Conservation (phyloP, 2,329 filamentous ascomycete genomes). For the Claviceps africana region DNA sequence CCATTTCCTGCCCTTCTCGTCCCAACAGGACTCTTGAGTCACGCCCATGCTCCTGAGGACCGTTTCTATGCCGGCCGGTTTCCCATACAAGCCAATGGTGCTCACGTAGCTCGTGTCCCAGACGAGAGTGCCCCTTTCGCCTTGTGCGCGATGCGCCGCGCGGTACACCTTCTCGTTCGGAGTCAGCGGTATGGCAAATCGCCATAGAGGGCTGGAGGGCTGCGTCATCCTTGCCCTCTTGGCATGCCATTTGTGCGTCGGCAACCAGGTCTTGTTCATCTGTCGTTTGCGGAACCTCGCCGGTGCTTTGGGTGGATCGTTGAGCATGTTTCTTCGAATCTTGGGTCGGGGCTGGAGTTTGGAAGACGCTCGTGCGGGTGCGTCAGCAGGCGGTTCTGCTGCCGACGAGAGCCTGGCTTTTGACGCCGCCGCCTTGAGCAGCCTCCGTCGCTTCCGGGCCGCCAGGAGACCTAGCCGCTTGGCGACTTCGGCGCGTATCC, state of each 20-base stretch:
- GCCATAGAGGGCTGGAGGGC: conserved; percentile 69
- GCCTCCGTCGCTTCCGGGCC: conserved; percentile 37
- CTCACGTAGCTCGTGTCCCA: conserved; percentile 96
- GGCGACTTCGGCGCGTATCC: conserved; percentile 62
- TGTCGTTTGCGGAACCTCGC: conserved; percentile 75
- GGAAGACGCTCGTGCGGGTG: conserved; percentile 7
- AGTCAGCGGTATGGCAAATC: conserved; percentile 72
- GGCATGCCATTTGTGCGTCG: conserved; percentile 86
- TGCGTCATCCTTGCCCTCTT: conserved; percentile 83
- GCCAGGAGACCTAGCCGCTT: conserved; percentile 53
- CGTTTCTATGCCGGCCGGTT: conserved; percentile 45
- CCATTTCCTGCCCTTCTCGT: conserved; percentile 56
- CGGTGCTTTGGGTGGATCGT: conserved; percentile 39
- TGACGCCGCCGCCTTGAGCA: conserved; percentile 16
- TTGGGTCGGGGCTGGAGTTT: conserved; percentile 38
- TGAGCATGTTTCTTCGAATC: conserved; percentile 55
- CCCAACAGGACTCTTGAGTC: conserved; percentile 46
- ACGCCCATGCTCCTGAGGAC: conserved; percentile 55
- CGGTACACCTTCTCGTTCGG: conserved; percentile 85
- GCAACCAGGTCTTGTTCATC: conserved; percentile 80
- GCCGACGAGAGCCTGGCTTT: conserved; percentile 6
- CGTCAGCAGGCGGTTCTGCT: conserved; percentile 4
- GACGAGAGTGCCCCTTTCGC: conserved; percentile 60
- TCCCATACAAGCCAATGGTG: conserved; percentile 66
- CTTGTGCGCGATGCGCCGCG: conserved; percentile 67